Conservation (phyloP, 192 early-diverging fungal species). For the Phycomyces nitens region DNA sequence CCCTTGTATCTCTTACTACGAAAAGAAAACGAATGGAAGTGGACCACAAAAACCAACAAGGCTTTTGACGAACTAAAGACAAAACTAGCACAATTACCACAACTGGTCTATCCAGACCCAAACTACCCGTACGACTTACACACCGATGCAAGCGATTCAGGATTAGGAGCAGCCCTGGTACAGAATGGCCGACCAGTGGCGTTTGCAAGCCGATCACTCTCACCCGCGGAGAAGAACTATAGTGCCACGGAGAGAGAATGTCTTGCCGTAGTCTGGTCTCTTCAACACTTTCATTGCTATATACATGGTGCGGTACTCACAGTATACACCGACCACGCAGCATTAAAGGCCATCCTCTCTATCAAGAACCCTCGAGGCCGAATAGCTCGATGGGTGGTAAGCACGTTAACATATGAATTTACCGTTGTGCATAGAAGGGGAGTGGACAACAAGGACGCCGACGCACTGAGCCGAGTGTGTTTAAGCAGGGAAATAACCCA, state of each 20-base stretch:
- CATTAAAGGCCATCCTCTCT: conserved; percentile 28
- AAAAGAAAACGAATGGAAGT: not conserved
- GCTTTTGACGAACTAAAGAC: not conserved
- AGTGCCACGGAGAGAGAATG: conserved; percentile 34
- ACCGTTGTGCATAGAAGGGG: not conserved
- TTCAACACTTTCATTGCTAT: conserved; percentile 26
- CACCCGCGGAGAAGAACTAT: conserved; percentile 31
- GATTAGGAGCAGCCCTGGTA: not conserved
- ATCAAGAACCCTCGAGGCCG: conserved; percentile 22
- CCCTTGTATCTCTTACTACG: conserved; percentile 14
- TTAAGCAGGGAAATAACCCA: no score
- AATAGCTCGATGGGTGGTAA: conserved; percentile 34
- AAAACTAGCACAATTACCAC: not conserved
- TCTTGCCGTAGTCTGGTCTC: conserved; percentile 23
- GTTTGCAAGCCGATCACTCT: conserved; percentile 19
- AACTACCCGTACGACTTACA: not conserved
- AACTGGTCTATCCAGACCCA: not conserved
- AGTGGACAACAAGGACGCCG: not conserved
- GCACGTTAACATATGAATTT: not conserved
- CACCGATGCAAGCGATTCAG: not conserved
- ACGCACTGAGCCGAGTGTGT: not conserved
- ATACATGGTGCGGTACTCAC: conserved; percentile 20
- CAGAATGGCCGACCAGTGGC: conserved; percentile 21
- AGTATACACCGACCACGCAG: conserved; percentile 32
- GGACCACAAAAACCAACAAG: not conserved